A percentile compares a stretch with the other conserved stretches of the same genome.
phyloP scores from a whole-genome alignment of 2,329 filamentous ascomycete genomes.

The Monosporascus sp. region DNA sequence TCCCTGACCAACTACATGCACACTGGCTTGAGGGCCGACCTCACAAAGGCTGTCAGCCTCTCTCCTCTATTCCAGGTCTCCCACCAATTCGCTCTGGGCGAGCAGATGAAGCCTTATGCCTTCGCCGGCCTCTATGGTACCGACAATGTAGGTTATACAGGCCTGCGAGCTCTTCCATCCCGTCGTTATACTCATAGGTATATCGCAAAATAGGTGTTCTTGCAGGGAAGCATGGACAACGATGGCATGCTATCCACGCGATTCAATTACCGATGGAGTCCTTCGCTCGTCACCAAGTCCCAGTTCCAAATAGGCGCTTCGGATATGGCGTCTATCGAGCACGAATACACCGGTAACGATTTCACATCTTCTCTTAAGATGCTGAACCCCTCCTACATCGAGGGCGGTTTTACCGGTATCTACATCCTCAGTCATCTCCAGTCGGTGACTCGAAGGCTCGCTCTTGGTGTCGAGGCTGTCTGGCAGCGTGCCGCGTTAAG shows the following conservation, averaged over 20 bases:
- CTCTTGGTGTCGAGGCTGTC: slow-evolving; percentile 82
- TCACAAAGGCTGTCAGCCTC: slow-evolving; percentile 95
- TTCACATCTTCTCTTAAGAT: slow-evolving; percentile 92
- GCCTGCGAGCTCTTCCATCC: slow-evolving; percentile 5
- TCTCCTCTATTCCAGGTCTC: slow-evolving; percentile 94
- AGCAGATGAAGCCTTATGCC: slow-evolving; percentile 87
- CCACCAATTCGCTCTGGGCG: slow-evolving; percentile 92
- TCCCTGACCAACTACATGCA: slow-evolving; percentile 97
- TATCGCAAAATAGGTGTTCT: slow-evolving; percentile 63
- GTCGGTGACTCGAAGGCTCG: slow-evolving; percentile 78
- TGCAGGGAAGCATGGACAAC: slow-evolving; percentile 93
- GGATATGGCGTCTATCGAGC: slow-evolving; percentile 88
- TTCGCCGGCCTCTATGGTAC: slow-evolving; percentile 93
- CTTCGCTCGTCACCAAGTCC: slow-evolving; percentile 76
- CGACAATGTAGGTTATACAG: slow-evolving; percentile 62
- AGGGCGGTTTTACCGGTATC: slow-evolving; percentile 90
- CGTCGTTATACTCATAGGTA: slow-evolving; percentile 2
- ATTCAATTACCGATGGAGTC: slow-evolving; percentile 88
- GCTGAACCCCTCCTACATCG: slow-evolving; percentile 89
- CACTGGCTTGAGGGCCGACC: slow-evolving; percentile 87
- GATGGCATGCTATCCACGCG: slow-evolving; percentile 81
- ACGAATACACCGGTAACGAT: slow-evolving; percentile 89
- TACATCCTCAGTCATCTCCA: slow-evolving; percentile 95
- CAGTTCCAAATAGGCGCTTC: slow-evolving; percentile 78
- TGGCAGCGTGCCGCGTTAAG: slow-evolving; percentile 85